A percentile compares a stretch with the other conserved stretches of the same genome.
phyloP scores from a whole-genome alignment of 179 eudicot species.

The Spergularia azorica region DNA sequence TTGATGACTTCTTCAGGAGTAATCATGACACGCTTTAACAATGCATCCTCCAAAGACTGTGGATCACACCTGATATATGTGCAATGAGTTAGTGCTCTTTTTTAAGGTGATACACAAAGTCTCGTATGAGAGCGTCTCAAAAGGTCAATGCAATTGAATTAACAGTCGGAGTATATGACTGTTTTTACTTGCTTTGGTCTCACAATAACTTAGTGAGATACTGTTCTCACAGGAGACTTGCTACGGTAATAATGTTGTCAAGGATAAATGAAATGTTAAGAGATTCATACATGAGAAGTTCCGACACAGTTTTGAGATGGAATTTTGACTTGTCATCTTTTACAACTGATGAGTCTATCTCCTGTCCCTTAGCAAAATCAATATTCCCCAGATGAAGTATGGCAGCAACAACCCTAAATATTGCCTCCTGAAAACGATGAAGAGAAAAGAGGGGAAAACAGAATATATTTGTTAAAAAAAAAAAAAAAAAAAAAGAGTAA shows the following conservation, averaged over 20 bases:
- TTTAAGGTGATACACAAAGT: no score
- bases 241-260: conserved; percentile 8
- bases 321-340: conserved; percentile 89
- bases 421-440: conserved; percentile 75
- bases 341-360: conserved; percentile 80
- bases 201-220: no score
- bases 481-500: not conserved
- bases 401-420: conserved; percentile 95
- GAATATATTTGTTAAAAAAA: not conserved
- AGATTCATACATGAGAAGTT: conserved; percentile 78
- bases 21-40: conserved; percentile 89
- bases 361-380: conserved; percentile 86
- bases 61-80: conserved; percentile 73
- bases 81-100: conserved; percentile 19
- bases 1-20: conserved; percentile 96
- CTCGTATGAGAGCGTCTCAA: no score
- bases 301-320: conserved; percentile 82
- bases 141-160: no score
- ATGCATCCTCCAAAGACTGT: conserved; percentile 82
- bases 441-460: not conserved
- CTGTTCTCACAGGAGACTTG: no score
- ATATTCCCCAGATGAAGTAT: conserved; percentile 96
- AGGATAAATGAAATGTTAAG: conserved; percentile 16
- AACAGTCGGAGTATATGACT: no score
- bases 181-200: no score